Percentiles rank a stretch among this genome's conserved stretches.
Evolutionary conservation across 352 stramenopile genomes (phyloP).

Genomic region (Globisporangium iwayamae): DNA sequence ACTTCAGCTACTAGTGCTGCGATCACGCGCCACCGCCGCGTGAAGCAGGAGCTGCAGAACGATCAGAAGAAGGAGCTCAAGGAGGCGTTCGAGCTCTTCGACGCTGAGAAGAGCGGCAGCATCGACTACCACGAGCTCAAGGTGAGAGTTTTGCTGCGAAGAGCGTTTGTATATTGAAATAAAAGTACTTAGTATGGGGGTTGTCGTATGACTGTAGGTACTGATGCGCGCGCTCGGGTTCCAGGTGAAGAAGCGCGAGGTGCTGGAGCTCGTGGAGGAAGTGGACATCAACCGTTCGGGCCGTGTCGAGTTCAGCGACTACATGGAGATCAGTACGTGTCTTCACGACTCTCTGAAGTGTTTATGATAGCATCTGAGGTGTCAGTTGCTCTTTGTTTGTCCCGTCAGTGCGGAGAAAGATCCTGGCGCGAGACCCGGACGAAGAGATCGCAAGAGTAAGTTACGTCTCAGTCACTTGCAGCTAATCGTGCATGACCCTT

Average conservation of each 20-base stretch:
- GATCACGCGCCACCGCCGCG: slow-evolving; percentile 28
- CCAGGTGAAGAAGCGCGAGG: slow-evolving; percentile 87
- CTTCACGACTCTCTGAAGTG: background rate
- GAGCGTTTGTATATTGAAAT: background rate
- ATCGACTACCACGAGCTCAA: slow-evolving; percentile 95
- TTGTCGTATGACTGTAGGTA: slow-evolving; percentile 24
- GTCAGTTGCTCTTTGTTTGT: background rate
- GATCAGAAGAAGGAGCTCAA: slow-evolving; percentile 89
- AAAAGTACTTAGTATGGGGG: background rate
- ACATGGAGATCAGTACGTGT: slow-evolving; percentile 87
- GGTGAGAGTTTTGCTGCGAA: slow-evolving; percentile 18
- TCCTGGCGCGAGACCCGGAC: slow-evolving; percentile 84
- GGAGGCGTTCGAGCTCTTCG: slow-evolving; percentile 93
- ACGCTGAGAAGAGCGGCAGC: slow-evolving; percentile 86
- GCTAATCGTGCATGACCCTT: background rate
- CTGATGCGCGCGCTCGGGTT: slow-evolving; percentile 93
- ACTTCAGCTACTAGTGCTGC: background rate
- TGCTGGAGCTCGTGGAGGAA: slow-evolving; percentile 87
- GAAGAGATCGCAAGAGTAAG: slow-evolving; percentile 89
- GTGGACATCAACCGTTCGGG: slow-evolving; percentile 85
- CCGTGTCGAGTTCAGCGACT: slow-evolving; percentile 87
- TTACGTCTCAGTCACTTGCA: slow-evolving; percentile 7
- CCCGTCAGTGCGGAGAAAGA: slow-evolving; percentile 64
- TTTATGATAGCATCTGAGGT: too few species aligned
- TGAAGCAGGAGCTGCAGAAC: slow-evolving; percentile 69